Percentiles rank a stretch among this genome's conserved stretches.
Conservation (phyloP, 2,329 filamentous ascomycete species). For the Colletotrichum neosansevieriae region DNA sequence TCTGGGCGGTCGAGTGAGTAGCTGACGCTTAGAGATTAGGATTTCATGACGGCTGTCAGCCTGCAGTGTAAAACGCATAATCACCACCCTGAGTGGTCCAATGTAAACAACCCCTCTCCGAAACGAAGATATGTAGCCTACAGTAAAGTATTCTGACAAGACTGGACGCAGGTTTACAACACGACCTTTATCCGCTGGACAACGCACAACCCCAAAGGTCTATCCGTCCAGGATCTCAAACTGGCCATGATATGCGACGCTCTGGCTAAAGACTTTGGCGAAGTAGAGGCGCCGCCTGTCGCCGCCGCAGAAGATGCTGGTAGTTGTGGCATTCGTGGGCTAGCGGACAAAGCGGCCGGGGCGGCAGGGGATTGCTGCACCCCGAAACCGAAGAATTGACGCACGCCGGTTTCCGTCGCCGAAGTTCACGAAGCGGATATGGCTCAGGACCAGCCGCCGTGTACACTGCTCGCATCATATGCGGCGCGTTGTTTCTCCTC, state of each 20-base stretch:
- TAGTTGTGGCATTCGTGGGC: constrained; percentile 53
- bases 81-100: constrained; percentile 83
- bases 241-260: constrained; percentile 74
- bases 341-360: constrained; percentile 60
- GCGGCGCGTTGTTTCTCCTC: no score
- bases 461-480: constrained; percentile 5
- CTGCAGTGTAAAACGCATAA: constrained; percentile 75
- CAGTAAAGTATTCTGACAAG: background rate
- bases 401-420: background rate
- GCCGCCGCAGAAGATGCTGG: constrained; percentile 42
- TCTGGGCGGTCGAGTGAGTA: no score
- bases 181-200: constrained; percentile 79
- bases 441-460: background rate
- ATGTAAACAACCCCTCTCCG: constrained; percentile 57
- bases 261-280: constrained; percentile 68
- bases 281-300: constrained; percentile 52
- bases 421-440: background rate
- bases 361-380: constrained; percentile 67
- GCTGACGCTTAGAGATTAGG: constrained; percentile 54
- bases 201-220: constrained; percentile 74
- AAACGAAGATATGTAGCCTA: no score
- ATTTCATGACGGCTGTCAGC: constrained; percentile 81
- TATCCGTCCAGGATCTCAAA: constrained; percentile 73
- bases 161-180: constrained; percentile 72
- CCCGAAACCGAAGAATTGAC: constrained; percentile 57